Conservation (phyloP, 2,329 filamentous ascomycete genomes). For the Xylariaceae sp. region DNA sequence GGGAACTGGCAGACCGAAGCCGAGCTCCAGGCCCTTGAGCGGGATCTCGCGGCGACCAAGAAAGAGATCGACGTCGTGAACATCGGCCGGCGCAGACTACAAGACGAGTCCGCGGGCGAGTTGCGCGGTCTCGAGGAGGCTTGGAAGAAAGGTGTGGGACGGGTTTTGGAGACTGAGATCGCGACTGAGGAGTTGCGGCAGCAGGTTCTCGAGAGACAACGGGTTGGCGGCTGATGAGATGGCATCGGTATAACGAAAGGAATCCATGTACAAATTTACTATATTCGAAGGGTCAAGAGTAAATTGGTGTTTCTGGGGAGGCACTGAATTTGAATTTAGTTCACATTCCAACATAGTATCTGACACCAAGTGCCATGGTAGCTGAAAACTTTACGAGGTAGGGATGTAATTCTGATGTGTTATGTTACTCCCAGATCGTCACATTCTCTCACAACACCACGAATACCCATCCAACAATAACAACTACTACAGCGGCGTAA, state of each 20-base stretch:
- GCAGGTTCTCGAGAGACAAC: constrained; percentile 63
- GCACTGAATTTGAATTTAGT: too few relatives aligned
- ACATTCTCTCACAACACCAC: too few relatives aligned
- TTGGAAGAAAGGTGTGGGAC: constrained; percentile 75
- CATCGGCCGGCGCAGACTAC: constrained; percentile 61
- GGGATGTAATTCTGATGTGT: too few relatives aligned
- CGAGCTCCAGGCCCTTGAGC: constrained; percentile 65
- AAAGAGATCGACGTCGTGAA: constrained; percentile 71
- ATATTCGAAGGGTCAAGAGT: too few relatives aligned
- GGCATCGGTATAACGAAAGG: not conserved
- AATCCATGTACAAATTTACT: not conserved
- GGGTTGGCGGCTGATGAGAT: constrained; percentile 26
- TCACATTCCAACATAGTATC: too few relatives aligned
- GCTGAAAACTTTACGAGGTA: too few relatives aligned
- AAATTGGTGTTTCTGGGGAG: too few relatives aligned
- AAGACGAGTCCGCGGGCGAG: constrained; percentile 70
- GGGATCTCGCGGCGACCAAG: constrained; percentile 65
- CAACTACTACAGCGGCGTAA: constrained; percentile 19
- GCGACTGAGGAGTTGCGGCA: constrained; percentile 69
- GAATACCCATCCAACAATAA: constrained; percentile 19
- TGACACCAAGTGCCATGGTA: too few relatives aligned
- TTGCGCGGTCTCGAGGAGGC: constrained; percentile 68
- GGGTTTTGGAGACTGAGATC: constrained; percentile 80
- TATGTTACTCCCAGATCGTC: too few relatives aligned
- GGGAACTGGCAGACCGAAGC: constrained; percentile 77